These are phyloP conservation scores for Mucor racemosus DNA, from an alignment of 371 early-diverging fungal genomes.

Conservation along the genomic window DNA sequence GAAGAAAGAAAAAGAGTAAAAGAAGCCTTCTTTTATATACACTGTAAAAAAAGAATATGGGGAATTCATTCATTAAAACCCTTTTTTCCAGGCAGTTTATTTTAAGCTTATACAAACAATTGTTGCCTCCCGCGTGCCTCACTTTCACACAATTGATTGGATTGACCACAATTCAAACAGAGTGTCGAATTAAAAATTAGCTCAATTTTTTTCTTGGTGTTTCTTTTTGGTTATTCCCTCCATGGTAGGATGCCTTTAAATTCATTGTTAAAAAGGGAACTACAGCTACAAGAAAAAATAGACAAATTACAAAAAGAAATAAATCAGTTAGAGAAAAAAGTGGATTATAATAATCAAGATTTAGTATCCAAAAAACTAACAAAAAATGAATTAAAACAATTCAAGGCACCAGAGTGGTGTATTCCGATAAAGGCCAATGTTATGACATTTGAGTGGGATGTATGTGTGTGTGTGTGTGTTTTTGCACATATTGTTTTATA, in stretches of 20 bases:
- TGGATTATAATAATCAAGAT: conserved; percentile 19
- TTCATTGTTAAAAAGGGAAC: conserved; percentile 56
- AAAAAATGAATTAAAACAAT: conserved; percentile 73
- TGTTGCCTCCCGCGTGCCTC: conserved; percentile 9
- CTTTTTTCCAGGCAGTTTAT: conserved; percentile 2
- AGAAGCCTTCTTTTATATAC: not conserved
- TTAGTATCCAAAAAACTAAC: not conserved
- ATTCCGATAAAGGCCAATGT: conserved; percentile 94
- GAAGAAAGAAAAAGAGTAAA: not conserved
- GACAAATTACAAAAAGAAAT: conserved; percentile 64
- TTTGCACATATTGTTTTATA: not conserved
- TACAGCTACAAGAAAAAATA: conserved; percentile 59
- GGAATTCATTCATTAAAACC: conserved; percentile 15
- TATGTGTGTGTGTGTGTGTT: conserved; percentile 33
- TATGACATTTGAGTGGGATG: conserved; percentile 92
- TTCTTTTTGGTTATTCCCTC: conserved; percentile 7
- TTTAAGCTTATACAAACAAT: conserved; percentile 6
- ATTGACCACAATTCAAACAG: not conserved
- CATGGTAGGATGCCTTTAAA: conserved; percentile 21
- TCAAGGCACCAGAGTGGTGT: conserved; percentile 93
- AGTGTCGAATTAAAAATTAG: not conserved
- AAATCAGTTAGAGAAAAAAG: conserved; percentile 55
- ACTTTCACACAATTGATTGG: conserved; percentile 8
- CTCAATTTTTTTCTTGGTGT: not conserved
- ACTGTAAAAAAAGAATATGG: not conserved